These are phyloP conservation scores for Escallonia herrerae DNA, from an alignment of 129 eudicot genomes.

Conservation along the genomic window DNA sequence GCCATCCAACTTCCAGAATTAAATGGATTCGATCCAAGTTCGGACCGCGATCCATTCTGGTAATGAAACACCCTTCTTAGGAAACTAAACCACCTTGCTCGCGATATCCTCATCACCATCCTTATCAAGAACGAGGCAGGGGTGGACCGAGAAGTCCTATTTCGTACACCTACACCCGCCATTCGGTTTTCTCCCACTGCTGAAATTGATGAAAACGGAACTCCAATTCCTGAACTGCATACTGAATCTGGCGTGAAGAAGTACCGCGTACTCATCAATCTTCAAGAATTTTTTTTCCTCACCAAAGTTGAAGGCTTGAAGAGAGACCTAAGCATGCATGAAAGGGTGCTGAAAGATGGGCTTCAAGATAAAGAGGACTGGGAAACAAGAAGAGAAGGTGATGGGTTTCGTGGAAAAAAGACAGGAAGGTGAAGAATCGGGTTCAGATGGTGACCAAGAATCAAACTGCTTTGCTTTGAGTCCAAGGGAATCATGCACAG, in stretches of 20 bases:
- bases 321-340: background rate
- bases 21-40: conserved; percentile 72
- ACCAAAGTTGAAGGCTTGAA: background rate
- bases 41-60: conserved; percentile 73
- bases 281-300: conserved; percentile 7
- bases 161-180: conserved; percentile 7
- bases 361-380: conserved; percentile 21
- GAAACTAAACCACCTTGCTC: conserved; percentile 80
- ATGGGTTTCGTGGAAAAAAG: conserved; percentile 6
- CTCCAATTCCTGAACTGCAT: conserved; percentile 34
- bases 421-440: conserved; percentile 38
- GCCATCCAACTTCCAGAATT: conserved; percentile 66
- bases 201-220: conserved; percentile 31
- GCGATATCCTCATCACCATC: conserved; percentile 79
- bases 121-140: conserved; percentile 55
- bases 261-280: conserved; percentile 41
- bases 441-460: conserved; percentile 85
- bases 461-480: conserved; percentile 77
- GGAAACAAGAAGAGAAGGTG: conserved; percentile 12
- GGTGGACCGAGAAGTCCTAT: conserved; percentile 14
- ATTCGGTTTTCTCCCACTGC: conserved; percentile 19
- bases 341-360: background rate
- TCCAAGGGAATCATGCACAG: conserved; percentile 43
- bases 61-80: conserved; percentile 84
- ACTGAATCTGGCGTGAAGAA: conserved; percentile 33